phyloP scores from a whole-genome alignment of 1,284 basidiomycete genomes.

The Leccinum holopus region DNA sequence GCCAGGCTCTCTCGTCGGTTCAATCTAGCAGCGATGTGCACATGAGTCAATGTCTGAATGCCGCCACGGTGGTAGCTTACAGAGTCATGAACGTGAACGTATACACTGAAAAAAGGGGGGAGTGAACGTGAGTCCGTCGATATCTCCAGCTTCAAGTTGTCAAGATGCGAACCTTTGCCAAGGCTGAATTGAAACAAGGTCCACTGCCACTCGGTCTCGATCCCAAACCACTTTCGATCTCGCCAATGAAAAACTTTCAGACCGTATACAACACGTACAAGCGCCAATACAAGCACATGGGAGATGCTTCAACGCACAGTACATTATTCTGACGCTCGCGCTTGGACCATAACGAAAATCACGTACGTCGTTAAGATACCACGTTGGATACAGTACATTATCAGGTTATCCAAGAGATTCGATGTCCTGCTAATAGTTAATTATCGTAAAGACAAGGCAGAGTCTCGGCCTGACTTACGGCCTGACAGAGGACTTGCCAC shows the following conservation, averaged over 20 bases:
- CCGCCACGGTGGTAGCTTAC: conserved; percentile 5
- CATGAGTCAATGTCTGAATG: neutral
- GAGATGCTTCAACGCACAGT: conserved; percentile 5
- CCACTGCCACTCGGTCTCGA: conserved; percentile 12
- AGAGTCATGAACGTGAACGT: conserved; percentile 19
- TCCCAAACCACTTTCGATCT: conserved; percentile 11
- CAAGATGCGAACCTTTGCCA: conserved; percentile 12
- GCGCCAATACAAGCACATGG: conserved; percentile 9
- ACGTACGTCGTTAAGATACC: conserved; percentile 21
- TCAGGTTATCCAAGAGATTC: conserved; percentile 11
- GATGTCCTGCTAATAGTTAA: conserved; percentile 4
- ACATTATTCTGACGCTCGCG: neutral
- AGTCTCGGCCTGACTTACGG: conserved; percentile 12
- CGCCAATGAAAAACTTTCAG: neutral
- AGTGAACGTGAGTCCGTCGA: neutral
- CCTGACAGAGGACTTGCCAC: conserved; percentile 1
- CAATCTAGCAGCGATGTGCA: conserved; percentile 3
- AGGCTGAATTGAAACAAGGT: conserved; percentile 17
- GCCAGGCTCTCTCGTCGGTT: conserved; percentile 15
- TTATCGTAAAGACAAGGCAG: neutral
- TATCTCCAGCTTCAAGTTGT: too few species aligned
- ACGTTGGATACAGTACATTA: conserved; percentile 17
- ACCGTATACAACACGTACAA: conserved; percentile 10
- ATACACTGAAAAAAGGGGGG: conserved; percentile 9
- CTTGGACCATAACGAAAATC: neutral